Conservation (phyloP, 139 green algal genomes). For the Yamagishiella unicocca region DNA sequence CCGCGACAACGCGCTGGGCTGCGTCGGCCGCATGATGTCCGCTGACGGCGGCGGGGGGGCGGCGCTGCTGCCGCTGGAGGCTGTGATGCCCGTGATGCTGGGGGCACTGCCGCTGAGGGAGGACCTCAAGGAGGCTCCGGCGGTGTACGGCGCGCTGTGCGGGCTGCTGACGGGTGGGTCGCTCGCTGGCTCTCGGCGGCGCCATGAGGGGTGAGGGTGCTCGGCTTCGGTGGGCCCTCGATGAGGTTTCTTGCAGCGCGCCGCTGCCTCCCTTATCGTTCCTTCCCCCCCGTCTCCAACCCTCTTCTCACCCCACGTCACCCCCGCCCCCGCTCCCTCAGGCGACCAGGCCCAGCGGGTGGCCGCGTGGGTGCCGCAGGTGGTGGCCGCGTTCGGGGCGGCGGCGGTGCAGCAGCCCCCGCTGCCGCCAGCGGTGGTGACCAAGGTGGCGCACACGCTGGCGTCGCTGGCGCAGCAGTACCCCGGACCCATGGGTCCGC, state of each 20-base stretch:
- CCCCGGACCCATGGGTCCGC: slow-evolving; percentile 39
- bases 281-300: background rate
- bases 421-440: slow-evolving; percentile 27
- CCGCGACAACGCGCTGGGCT: slow-evolving; percentile 82
- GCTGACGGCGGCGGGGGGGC: slow-evolving; percentile 16
- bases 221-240: no score
- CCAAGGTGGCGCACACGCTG: slow-evolving; percentile 36
- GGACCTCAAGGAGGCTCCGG: slow-evolving; percentile 57
- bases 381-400: slow-evolving; percentile 53
- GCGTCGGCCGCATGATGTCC: slow-evolving; percentile 70
- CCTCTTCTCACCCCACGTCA: background rate
- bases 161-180: slow-evolving; percentile 44
- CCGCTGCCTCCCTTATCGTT: no score
- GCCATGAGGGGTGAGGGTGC: no score
- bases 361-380: slow-evolving; percentile 23
- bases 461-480: slow-evolving; percentile 49
- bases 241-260: no score
- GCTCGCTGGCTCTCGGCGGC: no score
- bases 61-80: slow-evolving; percentile 43
- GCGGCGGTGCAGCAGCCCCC: slow-evolving; percentile 53
- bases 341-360: slow-evolving; percentile 49
- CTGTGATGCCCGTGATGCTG: slow-evolving; percentile 72
- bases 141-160: slow-evolving; percentile 54
- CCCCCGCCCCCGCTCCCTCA: background rate
- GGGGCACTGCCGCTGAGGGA: slow-evolving; percentile 69